Conservation (phyloP, 345 rosid species). For the Toxicodendron radicans region DNA sequence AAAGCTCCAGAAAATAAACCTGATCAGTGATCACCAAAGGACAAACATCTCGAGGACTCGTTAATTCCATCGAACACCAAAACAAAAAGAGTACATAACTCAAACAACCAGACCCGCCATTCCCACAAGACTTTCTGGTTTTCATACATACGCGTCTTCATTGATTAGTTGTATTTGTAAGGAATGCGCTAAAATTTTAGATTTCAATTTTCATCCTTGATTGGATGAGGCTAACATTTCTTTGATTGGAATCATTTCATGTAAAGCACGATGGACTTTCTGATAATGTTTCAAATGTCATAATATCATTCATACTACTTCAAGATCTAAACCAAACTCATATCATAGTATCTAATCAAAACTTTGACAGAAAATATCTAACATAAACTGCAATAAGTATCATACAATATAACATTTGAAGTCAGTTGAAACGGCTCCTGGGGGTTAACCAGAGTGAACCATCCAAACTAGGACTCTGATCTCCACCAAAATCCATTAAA, state of each 20-base stretch:
- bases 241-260: not conserved
- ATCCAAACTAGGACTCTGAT: slow-evolving; percentile 44
- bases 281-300: not conserved
- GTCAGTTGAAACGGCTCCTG: slow-evolving; percentile 42
- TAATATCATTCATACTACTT: not conserved
- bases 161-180: too few species aligned
- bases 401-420: not conserved
- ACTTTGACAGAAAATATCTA: not conserved
- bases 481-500: slow-evolving; percentile 30
- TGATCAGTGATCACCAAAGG: too few species aligned
- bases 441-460: slow-evolving; percentile 57
- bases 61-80: too few species aligned
- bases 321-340: not conserved
- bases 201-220: too few species aligned
- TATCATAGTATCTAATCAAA: not conserved
- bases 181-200: too few species aligned
- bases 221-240: too few species aligned
- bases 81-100: too few species aligned
- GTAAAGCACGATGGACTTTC: not conserved
- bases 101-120: too few species aligned
- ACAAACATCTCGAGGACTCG: too few species aligned
- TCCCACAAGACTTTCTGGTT: too few species aligned
- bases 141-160: too few species aligned
- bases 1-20: too few species aligned
- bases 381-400: not conserved